These are phyloP conservation scores for Epichloe glyceriae DNA, from an alignment of 2,329 filamentous ascomycete genomes.

Conservation along the genomic window DNA sequence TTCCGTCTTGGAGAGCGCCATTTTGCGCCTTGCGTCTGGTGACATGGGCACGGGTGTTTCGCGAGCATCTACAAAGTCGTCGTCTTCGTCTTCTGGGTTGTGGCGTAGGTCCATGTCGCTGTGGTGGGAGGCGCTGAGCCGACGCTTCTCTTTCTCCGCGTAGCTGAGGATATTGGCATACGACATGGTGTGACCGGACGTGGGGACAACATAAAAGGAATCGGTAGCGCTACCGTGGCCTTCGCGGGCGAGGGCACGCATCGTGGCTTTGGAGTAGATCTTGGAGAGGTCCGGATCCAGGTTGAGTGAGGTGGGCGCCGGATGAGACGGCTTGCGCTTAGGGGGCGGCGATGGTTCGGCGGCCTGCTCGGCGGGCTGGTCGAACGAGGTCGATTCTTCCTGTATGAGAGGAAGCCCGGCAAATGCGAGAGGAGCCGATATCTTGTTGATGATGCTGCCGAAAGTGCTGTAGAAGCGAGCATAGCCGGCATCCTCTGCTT, in stretches of 20 bases:
- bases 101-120: conserved; percentile 26
- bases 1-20: conserved; percentile 28
- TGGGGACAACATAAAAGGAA: conserved; percentile 91
- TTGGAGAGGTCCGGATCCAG: conserved; percentile 65
- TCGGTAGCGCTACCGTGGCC: conserved; percentile 47
- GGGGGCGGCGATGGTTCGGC: conserved; percentile 24
- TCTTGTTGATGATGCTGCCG: conserved; percentile 72
- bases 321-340: conserved; percentile 18
- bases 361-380: conserved; percentile 16
- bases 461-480: conserved; percentile 87
- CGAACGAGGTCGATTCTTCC: conserved; percentile 27
- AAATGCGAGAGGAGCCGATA: conserved; percentile 85
- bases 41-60: conserved; percentile 45
- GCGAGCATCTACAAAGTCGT: conserved; percentile 81
- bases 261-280: conserved; percentile 73
- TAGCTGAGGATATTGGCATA: conserved; percentile 80
- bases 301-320: conserved; percentile 7
- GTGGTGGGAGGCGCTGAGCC: conserved; percentile 38
- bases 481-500: conserved; percentile 62
- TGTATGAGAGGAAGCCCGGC: conserved; percentile 70
- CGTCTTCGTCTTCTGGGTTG: conserved; percentile 49
- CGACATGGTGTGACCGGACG: conserved; percentile 78
- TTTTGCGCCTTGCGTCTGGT: conserved; percentile 26
- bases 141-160: conserved; percentile 52
- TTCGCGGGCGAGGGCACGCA: conserved; percentile 63